Evolutionary conservation across 1,284 basidiomycete species (phyloP), one percentile per base, ranked within the genome.

Genomic region (Sanguinoderma infundibulare): DNA sequence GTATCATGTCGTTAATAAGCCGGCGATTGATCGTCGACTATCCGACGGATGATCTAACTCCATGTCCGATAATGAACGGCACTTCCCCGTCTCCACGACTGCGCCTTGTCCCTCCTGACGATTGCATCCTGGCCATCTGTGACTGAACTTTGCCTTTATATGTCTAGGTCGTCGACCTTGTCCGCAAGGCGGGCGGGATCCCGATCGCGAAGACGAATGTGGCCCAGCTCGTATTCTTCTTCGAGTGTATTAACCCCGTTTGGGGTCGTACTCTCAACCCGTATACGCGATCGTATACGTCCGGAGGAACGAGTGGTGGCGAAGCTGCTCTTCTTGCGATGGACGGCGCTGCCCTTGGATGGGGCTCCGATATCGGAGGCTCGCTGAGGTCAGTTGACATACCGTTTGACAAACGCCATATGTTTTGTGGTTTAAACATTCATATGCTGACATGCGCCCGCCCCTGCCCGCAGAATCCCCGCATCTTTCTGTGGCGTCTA

Each of bases 201-300:
- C 79, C 83, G 5, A 82, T 90, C 62, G 83, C 80, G 70, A 91
- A 92, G 73, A 92, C 89, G n/a, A 96, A 96, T 71, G 81, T 91
- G 20, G 84, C 87, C 2, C 90, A 95, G 75, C 94, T 92, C 0
- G 86, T 96, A 81, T 85, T 96, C 61, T 85, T 90, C 2, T 95
- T 95, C 68, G 95, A 97, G 74, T 94, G 93, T 71, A 76, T 74
- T n/a, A 96, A 96, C 71, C 91, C 93, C 2, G 75, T 96, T 6
- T 96, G 89, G 80, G 93, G 93, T 0, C 77, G 81, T 14, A 87
- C 92, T 0, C 77, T 78, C 34, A 94, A 95, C 70, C 94, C 94
- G 0, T 87, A 87, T 76, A 84, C 82, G 60, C 73, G 80, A 10
- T 73, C 78, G 1, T 88, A 89, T 69, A 90, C 89, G 0, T 84